Evolutionary conservation across 2,329 filamentous ascomycete genomes (phyloP).

Genomic region (Neoarthrinium moseri): DNA sequence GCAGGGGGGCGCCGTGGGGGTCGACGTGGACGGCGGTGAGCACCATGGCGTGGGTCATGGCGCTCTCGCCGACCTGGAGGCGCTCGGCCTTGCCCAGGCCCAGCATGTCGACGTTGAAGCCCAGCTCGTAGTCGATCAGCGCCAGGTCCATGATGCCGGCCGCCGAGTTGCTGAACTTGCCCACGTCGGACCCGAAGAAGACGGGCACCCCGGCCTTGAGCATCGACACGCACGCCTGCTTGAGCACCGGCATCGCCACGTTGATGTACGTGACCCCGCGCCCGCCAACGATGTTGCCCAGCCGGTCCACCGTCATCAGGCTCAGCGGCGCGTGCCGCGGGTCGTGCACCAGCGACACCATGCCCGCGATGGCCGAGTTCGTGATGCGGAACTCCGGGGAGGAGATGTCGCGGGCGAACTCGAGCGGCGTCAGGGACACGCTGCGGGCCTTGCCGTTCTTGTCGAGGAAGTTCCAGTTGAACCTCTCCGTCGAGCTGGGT

Average conservation of each 20-base stretch:
- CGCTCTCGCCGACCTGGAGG: constrained; percentile 69
- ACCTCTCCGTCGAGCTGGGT: constrained; percentile 65
- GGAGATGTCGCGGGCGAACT: constrained; percentile 69
- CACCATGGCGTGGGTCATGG: constrained; percentile 94
- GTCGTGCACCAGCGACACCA: constrained; percentile 84
- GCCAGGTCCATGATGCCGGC: constrained; percentile 79
- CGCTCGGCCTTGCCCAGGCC: constrained; percentile 75
- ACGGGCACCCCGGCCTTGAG: constrained; percentile 75
- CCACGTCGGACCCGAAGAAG: constrained; percentile 88
- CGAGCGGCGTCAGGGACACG: constrained; percentile 63
- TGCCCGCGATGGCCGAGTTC: constrained; percentile 59
- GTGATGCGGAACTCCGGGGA: constrained; percentile 58
- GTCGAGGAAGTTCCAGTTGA: constrained; percentile 80
- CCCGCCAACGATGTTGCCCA: constrained; percentile 80
- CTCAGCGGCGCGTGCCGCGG: constrained; percentile 73
- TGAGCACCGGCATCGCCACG: constrained; percentile 71
- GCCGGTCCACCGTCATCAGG: constrained; percentile 72
- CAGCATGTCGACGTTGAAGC: constrained; percentile 75
- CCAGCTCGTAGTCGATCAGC: constrained; percentile 76
- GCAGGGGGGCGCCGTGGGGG: constrained; percentile 58
- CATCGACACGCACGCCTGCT: constrained; percentile 73
- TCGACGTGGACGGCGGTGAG: constrained; percentile 81
- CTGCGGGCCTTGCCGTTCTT: constrained; percentile 62
- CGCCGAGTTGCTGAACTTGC: constrained; percentile 69
- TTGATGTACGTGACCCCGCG: constrained; percentile 79